A percentile compares a stretch with the other conserved stretches of the same genome.
Conservation (phyloP, 2,329 filamentous ascomycete genomes). For the Aureobasidium sp. region DNA sequence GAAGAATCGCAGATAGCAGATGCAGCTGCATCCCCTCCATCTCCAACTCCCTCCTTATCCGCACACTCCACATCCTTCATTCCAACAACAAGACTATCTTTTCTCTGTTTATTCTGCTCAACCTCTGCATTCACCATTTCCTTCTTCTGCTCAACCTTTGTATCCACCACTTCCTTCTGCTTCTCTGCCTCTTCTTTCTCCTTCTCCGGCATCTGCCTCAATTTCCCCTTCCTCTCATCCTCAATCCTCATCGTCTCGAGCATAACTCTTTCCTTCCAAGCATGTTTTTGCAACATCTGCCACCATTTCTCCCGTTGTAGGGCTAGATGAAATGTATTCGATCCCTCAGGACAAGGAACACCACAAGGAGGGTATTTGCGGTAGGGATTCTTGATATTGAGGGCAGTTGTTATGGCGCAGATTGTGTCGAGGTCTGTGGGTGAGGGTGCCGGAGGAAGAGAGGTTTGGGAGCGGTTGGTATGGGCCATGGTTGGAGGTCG, state of each 20-base stretch:
- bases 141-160: no score
- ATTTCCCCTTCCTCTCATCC: neutral
- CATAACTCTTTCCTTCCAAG: constrained; percentile 3
- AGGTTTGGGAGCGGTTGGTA: neutral
- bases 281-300: constrained; percentile 4
- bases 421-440: neutral
- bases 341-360: neutral
- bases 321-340: neutral
- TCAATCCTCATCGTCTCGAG: neutral
- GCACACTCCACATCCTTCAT: neutral
- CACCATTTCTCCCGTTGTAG: constrained; percentile 1
- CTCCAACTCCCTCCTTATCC: neutral
- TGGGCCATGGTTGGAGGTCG: neutral
- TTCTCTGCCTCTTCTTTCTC: neutral
- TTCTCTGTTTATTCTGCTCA: constrained; percentile 1
- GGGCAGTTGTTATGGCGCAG: neutral
- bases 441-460: neutral
- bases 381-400: neutral
- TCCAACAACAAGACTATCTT: neutral
- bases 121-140: no score
- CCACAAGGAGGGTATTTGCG: constrained; percentile 2
- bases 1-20: neutral
- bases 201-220: neutral
- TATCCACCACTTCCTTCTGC: no score
- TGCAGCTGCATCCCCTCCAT: neutral